Evolutionary conservation across 768 basidiomycete genomes (phyloP), one percentile per base, ranked within the genome.

Genomic region (Russula sp.): DNA sequence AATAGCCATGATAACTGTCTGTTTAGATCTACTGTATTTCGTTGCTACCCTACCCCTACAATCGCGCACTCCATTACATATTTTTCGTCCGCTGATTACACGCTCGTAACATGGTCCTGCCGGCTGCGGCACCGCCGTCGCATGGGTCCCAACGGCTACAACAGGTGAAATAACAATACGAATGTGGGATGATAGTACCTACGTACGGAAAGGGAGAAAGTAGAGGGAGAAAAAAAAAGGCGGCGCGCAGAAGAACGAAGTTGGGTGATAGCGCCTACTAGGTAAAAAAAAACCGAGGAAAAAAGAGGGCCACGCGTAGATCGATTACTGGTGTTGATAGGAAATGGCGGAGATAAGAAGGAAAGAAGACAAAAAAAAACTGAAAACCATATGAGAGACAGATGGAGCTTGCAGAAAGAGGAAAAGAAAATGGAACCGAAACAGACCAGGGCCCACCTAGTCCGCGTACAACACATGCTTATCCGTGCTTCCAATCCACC

Each of bases 401-500:
- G 54, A 65, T 61, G 30, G 40, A 44, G 30, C 59, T 38, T 40
- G 59, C 20, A 32, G 44, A 59, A n/a, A 34, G 44, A 34, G 24
- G 36, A 26, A 20, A 28, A 44, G 7, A 28, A 30, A 44, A 20
- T 26, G 54, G 18, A 61, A 57, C 14, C 28, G 22, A 38, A 52
- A 56, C 36, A 28, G 52, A 38, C 50, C 6, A 4, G 26, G 18
- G 28, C 13, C 44, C 18, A 30, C 28, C 79, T 70, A 91, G 70
- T 88, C 88, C 56, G 91, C 90, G 70, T 87, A 94, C 68, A 94
- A 77, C 53, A 94, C 83, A 73, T 92, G 87, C 74, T 90, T 92
- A 65, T 93, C 90, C 38, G 90, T 85, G 54, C 79, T 81, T 66
- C 86, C 84, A 74, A 94, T 78, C 92, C 92, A 94, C 30, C 78